Conservation (phyloP, 176 grass and related monocot genomes). For the sorghum (Sorghum bicolor) region Sorghum_bicolor_NCBIv3 NC_012871.2:63992001-63992500, state of each 20-base stretch:
- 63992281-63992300: conserved; percentile 79
- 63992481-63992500: conserved; percentile 98
- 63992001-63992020: background rate
- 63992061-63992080: background rate
- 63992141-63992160: conserved; percentile 96
- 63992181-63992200: conserved; percentile 5
- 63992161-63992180: conserved; percentile 83
- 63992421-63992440: conserved; percentile 48
- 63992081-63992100: conserved; percentile 37
- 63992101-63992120: conserved; percentile 90
- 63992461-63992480: conserved; percentile 92
- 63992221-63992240: background rate
- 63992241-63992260: conserved; percentile 27
- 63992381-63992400: background rate
- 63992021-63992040: background rate
- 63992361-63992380: background rate
- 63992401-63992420: background rate
- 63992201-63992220: background rate
- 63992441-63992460: conserved; percentile 88
- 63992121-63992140: conserved; percentile 91
- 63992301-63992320: conserved; percentile 86
- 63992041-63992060: conserved; percentile 8
- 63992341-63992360: conserved; percentile 71
- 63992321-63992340: conserved; percentile 95
- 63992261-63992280: conserved; percentile 90